Conservation (phyloP, 2,329 filamentous ascomycete genomes). For the Microdochium bolleyi region DNA sequence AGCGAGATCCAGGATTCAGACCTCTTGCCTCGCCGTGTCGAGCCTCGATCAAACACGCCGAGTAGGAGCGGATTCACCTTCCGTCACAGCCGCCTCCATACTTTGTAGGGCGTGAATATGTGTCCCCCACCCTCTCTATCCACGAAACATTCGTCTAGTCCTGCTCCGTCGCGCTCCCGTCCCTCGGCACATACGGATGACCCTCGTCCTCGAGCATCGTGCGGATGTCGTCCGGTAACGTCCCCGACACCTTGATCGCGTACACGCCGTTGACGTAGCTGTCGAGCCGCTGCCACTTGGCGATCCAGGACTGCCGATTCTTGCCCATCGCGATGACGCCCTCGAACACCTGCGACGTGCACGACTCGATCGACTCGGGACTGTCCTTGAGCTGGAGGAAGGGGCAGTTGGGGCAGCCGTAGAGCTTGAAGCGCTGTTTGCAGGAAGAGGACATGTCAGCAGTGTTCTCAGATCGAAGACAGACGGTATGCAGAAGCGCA, state of each 20-base stretch:
- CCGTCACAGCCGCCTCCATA: too few species aligned
- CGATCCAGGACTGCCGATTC: constrained; percentile 83
- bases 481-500: constrained; percentile 2
- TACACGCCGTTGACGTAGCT: constrained; percentile 85
- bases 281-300: constrained; percentile 91
- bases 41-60: too few species aligned
- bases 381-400: constrained; percentile 78
- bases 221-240: constrained; percentile 59
- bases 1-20: too few species aligned
- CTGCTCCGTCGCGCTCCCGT: background rate
- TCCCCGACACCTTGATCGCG: constrained; percentile 87
- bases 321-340: constrained; percentile 81
- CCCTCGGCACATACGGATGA: constrained; percentile 53
- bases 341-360: constrained; percentile 94
- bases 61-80: too few species aligned
- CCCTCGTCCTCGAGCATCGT: constrained; percentile 53
- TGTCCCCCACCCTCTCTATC: background rate
- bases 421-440: constrained; percentile 68
- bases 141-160: background rate
- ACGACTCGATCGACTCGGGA: constrained; percentile 77
- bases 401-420: constrained; percentile 95
- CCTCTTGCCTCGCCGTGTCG: too few species aligned
- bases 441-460: background rate
- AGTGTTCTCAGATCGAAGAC: constrained; percentile 1
- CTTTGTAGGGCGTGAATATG: too few species aligned